phyloP scores from a whole-genome alignment of 306 rosid genomes.

The Malus fusca region DNA sequence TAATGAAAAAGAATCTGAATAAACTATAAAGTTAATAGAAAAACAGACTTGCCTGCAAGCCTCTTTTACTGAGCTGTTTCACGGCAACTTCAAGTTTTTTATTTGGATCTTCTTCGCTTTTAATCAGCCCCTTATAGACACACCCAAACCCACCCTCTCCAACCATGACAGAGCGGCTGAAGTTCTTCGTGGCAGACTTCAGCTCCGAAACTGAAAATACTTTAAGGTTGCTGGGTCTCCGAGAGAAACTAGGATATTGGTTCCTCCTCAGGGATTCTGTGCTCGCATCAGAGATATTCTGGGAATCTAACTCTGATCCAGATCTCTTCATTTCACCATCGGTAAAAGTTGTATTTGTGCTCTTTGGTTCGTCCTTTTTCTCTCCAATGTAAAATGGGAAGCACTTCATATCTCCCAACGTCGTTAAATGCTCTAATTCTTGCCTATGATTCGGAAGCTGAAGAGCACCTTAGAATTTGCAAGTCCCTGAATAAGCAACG shows the following conservation, averaged over 20 bases:
- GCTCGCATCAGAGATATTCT: constrained; percentile 55
- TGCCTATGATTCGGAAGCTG: constrained; percentile 25
- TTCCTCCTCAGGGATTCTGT: constrained; percentile 60
- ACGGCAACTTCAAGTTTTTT: constrained; percentile 71
- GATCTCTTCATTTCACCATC: constrained; percentile 55
- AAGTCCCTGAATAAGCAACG: constrained; percentile 9
- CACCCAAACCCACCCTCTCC: constrained; percentile 99
- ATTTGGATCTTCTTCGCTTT: constrained; percentile 52
- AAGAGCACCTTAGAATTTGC: constrained; percentile 6
- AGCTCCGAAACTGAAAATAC: constrained; percentile 73
- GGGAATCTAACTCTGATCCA: constrained; percentile 68
- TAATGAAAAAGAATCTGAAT: neutral
- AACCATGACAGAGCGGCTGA: constrained; percentile 72
- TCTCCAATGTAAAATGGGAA: constrained; percentile 44
- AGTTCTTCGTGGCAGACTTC: constrained; percentile 74
- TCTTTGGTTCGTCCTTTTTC: constrained; percentile 50
- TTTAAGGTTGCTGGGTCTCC: constrained; percentile 78
- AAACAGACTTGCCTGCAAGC: constrained; percentile 71
- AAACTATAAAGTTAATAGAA: neutral
- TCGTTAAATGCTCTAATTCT: constrained; percentile 1
- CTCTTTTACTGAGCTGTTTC: constrained; percentile 90
- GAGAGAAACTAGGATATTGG: constrained; percentile 61
- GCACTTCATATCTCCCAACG: constrained; percentile 55
- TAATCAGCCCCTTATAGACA: constrained; percentile 72
- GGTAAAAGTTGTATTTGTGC: constrained; percentile 32